phyloP scores from a whole-genome alignment of 768 basidiomycete genomes.

The Strobilomyces confusus region DNA sequence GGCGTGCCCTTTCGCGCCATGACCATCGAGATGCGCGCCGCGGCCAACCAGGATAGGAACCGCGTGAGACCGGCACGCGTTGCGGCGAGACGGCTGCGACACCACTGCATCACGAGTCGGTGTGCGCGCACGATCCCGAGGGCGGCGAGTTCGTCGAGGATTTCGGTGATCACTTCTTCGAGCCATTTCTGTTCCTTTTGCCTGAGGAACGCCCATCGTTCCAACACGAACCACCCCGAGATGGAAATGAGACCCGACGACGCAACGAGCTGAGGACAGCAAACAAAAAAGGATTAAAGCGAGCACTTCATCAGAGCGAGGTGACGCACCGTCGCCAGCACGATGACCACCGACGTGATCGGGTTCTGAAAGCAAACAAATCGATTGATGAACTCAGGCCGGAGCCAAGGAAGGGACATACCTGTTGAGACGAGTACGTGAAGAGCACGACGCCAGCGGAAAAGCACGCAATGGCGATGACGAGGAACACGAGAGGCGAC shows the following conservation, averaged over 20 bases:
- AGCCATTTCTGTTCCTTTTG: constrained; percentile 48
- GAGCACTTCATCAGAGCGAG: background rate
- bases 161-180: constrained; percentile 33
- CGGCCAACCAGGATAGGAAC: constrained; percentile 10
- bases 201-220: constrained; percentile 42
- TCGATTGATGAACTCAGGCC: background rate
- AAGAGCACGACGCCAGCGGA: constrained; percentile 74
- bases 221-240: constrained; percentile 48
- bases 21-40: background rate
- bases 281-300: background rate
- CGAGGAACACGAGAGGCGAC: constrained; percentile 77
- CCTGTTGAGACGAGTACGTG: constrained; percentile 68
- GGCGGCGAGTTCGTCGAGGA: constrained; percentile 16
- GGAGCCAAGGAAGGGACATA: constrained; percentile 23
- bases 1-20: background rate
- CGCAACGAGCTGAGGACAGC: constrained; percentile 24
- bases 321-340: constrained; percentile 53
- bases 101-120: constrained; percentile 22
- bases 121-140: constrained; percentile 24
- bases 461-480: constrained; percentile 78
- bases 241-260: constrained; percentile 43
- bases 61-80: constrained; percentile 9
- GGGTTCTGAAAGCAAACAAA: constrained; percentile 36
- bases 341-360: constrained; percentile 65
- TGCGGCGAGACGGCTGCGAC: constrained; percentile 9